Evolutionary conservation across 2,329 filamentous ascomycete species (phyloP).

Genomic region (Hortaea sp.): DNA sequence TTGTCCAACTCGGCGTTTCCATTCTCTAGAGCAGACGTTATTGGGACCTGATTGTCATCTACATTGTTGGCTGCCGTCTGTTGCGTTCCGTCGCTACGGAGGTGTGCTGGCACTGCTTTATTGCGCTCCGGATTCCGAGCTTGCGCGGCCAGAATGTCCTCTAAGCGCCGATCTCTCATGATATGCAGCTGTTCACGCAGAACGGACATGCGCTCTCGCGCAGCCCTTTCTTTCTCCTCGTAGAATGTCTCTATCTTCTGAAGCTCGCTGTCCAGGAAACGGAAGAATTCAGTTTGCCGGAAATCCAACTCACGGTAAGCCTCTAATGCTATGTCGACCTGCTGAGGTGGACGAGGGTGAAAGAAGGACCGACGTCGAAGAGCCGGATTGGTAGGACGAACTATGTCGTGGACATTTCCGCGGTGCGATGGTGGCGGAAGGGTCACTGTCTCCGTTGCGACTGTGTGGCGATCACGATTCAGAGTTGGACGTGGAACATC

Average conservation of each 20-base stretch:
- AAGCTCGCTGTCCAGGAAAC: slow-evolving; percentile 72
- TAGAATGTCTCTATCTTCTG: slow-evolving; percentile 92
- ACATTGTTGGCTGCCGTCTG: not conserved
- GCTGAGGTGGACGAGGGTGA: not conserved
- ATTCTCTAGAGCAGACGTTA: not conserved
- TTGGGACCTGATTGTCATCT: too few relatives aligned
- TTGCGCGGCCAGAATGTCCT: slow-evolving; percentile 48
- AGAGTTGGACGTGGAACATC: not conserved
- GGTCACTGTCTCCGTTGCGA: not conserved
- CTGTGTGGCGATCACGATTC: not conserved
- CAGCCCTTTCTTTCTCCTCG: slow-evolving; percentile 75
- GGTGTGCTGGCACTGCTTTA: not conserved
- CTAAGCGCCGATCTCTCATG: slow-evolving; percentile 74
- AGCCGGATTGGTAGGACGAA: slow-evolving; percentile 5
- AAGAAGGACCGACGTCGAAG: not conserved
- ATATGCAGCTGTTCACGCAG: slow-evolving; percentile 73
- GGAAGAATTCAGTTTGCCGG: slow-evolving; percentile 74
- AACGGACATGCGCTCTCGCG: slow-evolving; percentile 77
- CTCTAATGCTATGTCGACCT: slow-evolving; percentile 40
- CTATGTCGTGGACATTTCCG: slow-evolving; percentile 17
- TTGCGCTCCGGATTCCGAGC: not conserved
- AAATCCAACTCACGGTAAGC: slow-evolving; percentile 56
- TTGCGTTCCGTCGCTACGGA: not conserved
- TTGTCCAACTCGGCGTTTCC: not conserved
- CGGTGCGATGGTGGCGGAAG: slow-evolving; percentile 14